A percentile compares a stretch with the other conserved stretches of the same genome.
Conservation (phyloP, 164 flowering plant genomes). For the Dillenia suffruticosa region DNA sequence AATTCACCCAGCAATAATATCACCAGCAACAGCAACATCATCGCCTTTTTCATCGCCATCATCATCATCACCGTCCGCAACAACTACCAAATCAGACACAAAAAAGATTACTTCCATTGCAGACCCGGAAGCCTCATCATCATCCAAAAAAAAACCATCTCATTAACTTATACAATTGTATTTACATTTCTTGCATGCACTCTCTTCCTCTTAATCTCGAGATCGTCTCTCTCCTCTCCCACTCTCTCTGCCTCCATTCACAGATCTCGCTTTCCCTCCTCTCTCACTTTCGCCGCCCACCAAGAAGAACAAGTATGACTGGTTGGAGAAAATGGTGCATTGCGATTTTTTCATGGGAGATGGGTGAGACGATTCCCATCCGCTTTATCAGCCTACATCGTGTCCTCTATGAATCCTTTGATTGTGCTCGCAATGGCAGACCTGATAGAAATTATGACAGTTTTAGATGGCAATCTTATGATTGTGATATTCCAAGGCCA, state of each 20-base stretch:
- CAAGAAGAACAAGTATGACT: not conserved
- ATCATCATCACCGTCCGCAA: no score
- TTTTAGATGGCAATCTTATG: conserved; percentile 32
- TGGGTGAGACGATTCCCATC: conserved; percentile 34
- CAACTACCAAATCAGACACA: no score
- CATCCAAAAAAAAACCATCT: no score
- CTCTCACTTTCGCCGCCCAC: conserved; percentile 5
- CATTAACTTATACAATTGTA: no score
- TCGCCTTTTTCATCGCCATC: no score
- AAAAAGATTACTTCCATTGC: no score
- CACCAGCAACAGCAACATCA: no score
- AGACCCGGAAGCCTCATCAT: no score
- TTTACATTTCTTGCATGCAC: no score
- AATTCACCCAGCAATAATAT: no score
- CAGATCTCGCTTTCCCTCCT: conserved; percentile 6
- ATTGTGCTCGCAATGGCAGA: conserved; percentile 32
- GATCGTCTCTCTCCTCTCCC: no score
- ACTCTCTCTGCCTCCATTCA: not conserved
- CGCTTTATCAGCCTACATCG: conserved; percentile 23
- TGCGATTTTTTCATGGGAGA: conserved; percentile 31
- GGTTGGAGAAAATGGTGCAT: conserved; percentile 1
- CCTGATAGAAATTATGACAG: conserved; percentile 24
- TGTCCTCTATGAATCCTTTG: conserved; percentile 30
- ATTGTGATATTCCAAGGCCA: conserved; percentile 34
- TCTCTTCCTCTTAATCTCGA: no score